A percentile compares a stretch with the other conserved stretches of the same genome.
Evolutionary conservation across 257 asterid species (phyloP).

Genomic region (Solanum raphanifolium): DNA sequence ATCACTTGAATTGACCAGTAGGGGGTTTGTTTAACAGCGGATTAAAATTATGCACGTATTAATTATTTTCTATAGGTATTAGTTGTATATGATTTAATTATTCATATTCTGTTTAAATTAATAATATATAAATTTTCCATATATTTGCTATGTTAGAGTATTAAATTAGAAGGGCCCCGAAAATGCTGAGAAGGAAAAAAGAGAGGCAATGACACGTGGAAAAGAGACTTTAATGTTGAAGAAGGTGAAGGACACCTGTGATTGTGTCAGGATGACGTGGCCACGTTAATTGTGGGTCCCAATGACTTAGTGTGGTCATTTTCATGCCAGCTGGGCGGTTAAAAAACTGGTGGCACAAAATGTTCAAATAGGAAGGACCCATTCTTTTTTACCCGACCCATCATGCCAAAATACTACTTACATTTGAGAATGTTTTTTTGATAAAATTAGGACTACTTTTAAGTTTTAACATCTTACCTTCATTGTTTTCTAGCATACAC

Average conservation of each 20-base stretch:
- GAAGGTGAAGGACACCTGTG: constrained; percentile 30
- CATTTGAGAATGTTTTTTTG: not conserved
- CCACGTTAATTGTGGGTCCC: constrained; percentile 42
- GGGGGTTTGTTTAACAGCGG: not conserved
- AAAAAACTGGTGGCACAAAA: not conserved
- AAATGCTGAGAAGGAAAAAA: not conserved
- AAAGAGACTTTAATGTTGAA: not conserved
- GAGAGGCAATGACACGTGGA: constrained; percentile 27
- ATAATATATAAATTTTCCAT: not conserved
- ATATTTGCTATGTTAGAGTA: too few species aligned
- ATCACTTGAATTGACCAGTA: not conserved
- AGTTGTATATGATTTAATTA: too few species aligned
- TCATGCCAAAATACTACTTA: not conserved
- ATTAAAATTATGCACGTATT: too few species aligned
- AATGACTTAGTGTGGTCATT: constrained; percentile 5
- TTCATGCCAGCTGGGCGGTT: not conserved
- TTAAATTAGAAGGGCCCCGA: not conserved
- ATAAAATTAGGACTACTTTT: not conserved
- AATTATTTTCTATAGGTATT: too few species aligned
- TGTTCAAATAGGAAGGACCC: not conserved
- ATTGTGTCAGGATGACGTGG: constrained; percentile 45
- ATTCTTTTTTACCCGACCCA: not conserved
- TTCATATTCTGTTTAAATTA: not conserved
- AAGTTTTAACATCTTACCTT: not conserved
- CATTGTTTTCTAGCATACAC: not conserved